These are phyloP conservation scores for Withania somnifera DNA, from an alignment of 305 asterid genomes.

Conservation along the genomic window DNA sequence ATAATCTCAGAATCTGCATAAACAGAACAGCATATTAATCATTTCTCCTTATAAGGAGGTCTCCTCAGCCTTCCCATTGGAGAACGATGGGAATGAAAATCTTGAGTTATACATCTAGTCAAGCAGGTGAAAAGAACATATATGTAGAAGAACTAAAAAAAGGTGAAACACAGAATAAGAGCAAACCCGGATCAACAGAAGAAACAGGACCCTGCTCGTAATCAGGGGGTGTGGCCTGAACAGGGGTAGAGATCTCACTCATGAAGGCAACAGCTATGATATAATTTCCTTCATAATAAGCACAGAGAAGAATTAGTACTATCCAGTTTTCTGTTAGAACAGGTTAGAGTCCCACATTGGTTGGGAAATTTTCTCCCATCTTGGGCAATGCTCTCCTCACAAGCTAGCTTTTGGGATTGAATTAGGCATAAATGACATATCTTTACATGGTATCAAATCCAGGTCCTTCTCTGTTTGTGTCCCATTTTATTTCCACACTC, in stretches of 20 bases:
- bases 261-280: slow-evolving; percentile 55
- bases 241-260: slow-evolving; percentile 40
- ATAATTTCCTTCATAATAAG: slow-evolving; percentile 59
- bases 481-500: too few species aligned
- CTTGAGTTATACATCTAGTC: not conserved
- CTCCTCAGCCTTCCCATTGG: not conserved
- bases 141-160: not conserved
- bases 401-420: too few species aligned
- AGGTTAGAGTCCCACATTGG: not conserved
- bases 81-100: not conserved
- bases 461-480: too few species aligned
- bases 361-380: too few species aligned
- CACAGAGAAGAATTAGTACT: slow-evolving; percentile 9
- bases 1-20: slow-evolving; percentile 52
- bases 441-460: too few species aligned
- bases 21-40: not conserved
- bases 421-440: too few species aligned
- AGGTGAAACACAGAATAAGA: not conserved
- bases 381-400: not conserved
- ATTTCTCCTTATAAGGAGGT: not conserved
- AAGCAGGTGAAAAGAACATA: not conserved
- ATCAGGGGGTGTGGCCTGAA: slow-evolving; percentile 40
- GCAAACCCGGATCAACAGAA: slow-evolving; percentile 44
- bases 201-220: slow-evolving; percentile 52
- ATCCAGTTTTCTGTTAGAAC: not conserved